Evolutionary conservation across 2,329 filamentous ascomycete species (phyloP).

Genomic region (Colletotrichum sp.): DNA sequence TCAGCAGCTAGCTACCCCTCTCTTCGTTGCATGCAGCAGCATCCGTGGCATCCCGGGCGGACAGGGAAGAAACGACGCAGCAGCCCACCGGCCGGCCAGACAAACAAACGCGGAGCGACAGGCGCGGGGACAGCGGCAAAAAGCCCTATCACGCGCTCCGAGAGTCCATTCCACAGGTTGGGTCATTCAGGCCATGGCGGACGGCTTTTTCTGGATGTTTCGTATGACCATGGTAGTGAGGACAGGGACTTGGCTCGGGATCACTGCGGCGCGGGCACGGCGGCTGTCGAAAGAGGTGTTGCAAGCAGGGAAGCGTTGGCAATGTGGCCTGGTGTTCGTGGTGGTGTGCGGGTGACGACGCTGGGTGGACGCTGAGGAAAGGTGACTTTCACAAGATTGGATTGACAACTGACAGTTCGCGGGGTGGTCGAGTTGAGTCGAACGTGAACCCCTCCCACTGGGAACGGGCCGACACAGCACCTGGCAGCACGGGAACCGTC

Average conservation of each 20-base stretch:
- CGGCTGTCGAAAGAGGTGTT: neutral
- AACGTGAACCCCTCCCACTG: neutral
- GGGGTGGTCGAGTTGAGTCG: neutral
- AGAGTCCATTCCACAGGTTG: neutral
- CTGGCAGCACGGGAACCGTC: neutral
- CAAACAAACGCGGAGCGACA: neutral
- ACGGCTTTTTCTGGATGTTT: neutral
- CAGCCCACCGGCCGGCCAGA: neutral
- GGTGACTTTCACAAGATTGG: neutral
- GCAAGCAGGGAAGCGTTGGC: neutral
- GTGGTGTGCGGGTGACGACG: constrained; percentile 2
- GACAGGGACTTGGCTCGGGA: neutral
- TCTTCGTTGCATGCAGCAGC: neutral
- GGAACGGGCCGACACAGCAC: constrained; percentile 7
- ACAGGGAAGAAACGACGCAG: neutral
- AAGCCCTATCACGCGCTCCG: neutral
- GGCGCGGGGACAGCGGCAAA: neutral
- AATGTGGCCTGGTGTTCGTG: neutral
- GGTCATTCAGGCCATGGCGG: neutral
- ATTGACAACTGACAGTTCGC: neutral
- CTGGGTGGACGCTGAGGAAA: neutral
- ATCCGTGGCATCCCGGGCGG: neutral
- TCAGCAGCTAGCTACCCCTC: neutral
- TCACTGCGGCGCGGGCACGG: neutral
- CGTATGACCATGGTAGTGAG: neutral